phyloP scores from a whole-genome alignment of 306 rosid genomes.

The Hippophae rhamnoides region DNA sequence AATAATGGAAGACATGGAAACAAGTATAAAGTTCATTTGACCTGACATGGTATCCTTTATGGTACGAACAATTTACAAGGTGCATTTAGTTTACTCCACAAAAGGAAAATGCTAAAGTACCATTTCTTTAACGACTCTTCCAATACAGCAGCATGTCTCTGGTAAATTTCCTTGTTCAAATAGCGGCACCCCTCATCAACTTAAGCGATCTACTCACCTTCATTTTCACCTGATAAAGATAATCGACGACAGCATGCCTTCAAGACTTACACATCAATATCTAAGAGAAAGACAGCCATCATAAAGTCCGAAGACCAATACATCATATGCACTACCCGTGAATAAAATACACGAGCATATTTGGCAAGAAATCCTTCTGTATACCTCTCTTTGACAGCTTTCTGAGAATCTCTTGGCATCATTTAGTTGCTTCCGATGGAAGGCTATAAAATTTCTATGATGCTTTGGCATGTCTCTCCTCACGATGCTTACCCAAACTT shows the following conservation, averaged over 20 bases:
- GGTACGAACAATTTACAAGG: neutral
- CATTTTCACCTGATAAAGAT: conserved; percentile 59
- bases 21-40: neutral
- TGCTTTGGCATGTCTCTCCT: conserved; percentile 90
- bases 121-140: conserved; percentile 95
- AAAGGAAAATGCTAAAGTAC: conserved; percentile 33
- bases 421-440: conserved; percentile 79
- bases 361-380: conserved; percentile 13
- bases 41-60: neutral
- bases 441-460: conserved; percentile 54
- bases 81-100: conserved; percentile 10
- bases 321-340: conserved; percentile 10
- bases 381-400: conserved; percentile 95
- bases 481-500: conserved; percentile 76
- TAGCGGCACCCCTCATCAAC: conserved; percentile 61
- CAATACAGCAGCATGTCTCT: conserved; percentile 87
- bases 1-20: neutral
- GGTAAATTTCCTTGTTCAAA: conserved; percentile 85
- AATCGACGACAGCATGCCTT: conserved; percentile 6
- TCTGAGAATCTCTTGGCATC: conserved; percentile 95
- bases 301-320: conserved; percentile 10
- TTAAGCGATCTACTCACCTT: conserved; percentile 85
- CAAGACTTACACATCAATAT: conserved; percentile 17
- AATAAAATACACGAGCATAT: conserved; percentile 10
- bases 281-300: conserved; percentile 7